These are phyloP conservation scores for Dothideomycetidae sp. DNA, from an alignment of 2,329 filamentous ascomycete species.

Conservation along the genomic window DNA sequence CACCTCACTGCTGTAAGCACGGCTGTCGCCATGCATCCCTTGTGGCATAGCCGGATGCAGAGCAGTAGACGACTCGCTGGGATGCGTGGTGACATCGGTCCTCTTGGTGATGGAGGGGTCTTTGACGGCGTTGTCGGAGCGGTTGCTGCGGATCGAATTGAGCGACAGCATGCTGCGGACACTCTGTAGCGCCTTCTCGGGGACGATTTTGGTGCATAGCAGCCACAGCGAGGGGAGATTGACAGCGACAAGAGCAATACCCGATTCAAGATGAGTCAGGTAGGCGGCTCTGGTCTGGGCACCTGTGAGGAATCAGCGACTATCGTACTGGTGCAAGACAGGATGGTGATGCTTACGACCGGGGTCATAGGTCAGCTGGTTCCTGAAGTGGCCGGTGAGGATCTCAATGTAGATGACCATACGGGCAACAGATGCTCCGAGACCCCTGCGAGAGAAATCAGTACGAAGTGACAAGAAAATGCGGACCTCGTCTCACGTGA, in stretches of 20 bases:
- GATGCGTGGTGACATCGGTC: neutral
- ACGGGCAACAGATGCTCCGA: neutral
- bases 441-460: neutral
- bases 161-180: constrained; percentile 6
- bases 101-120: neutral
- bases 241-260: constrained; percentile 2
- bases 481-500: neutral
- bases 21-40: neutral
- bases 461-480: neutral
- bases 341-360: neutral
- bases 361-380: neutral
- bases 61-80: neutral
- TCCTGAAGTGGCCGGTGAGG: neutral
- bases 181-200: constrained; percentile 3
- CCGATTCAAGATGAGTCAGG: constrained; percentile 2
- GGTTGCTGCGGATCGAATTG: constrained; percentile 22
- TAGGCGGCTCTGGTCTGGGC: neutral
- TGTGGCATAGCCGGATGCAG: neutral
- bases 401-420: neutral
- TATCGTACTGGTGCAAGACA: neutral
- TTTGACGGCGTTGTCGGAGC: neutral
- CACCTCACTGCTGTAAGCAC: neutral
- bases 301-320: neutral
- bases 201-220: neutral
- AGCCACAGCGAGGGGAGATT: constrained; percentile 3